A percentile compares a stretch with the other conserved stretches of the same genome.
phyloP scores from a whole-genome alignment of 2,329 filamentous ascomycete genomes.

The Chrysoporthe austroafricana region DNA sequence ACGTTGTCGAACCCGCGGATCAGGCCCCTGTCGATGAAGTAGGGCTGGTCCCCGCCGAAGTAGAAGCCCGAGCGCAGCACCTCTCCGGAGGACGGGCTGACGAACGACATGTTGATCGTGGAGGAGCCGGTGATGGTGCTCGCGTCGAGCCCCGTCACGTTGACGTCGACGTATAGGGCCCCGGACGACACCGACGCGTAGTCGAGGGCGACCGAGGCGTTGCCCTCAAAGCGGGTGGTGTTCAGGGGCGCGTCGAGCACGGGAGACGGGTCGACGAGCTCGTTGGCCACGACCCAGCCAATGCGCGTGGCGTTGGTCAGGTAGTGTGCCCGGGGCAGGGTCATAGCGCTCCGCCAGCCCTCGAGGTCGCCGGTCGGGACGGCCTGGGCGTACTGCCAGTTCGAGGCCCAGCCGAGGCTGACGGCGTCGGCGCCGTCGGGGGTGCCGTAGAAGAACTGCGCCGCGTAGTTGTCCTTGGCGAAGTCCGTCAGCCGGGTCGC shows the following conservation, averaged over 20 bases:
- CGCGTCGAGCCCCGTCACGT: slow-evolving; percentile 48
- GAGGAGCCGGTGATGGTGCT: slow-evolving; percentile 32
- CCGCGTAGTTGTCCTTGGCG: slow-evolving; percentile 59
- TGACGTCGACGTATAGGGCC: slow-evolving; percentile 58
- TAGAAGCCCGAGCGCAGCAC: slow-evolving; percentile 53
- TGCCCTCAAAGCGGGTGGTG: slow-evolving; percentile 48
- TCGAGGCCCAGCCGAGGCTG: slow-evolving; percentile 60
- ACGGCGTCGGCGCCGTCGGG: slow-evolving; percentile 45
- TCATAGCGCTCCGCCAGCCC: slow-evolving; percentile 57
- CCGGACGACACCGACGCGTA: slow-evolving; percentile 54
- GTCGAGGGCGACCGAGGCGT: slow-evolving; percentile 52
- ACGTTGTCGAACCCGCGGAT: slow-evolving; percentile 44
- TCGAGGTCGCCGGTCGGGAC: slow-evolving; percentile 58
- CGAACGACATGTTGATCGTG: slow-evolving; percentile 37
- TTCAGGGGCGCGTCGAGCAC: slow-evolving; percentile 51
- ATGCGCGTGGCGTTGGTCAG: slow-evolving; percentile 54
- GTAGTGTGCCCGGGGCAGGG: slow-evolving; percentile 54
- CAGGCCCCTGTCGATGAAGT: slow-evolving; percentile 55
- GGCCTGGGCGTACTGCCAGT: slow-evolving; percentile 61
- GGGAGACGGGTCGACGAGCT: slow-evolving; percentile 52
- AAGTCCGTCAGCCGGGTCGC: slow-evolving; percentile 49
- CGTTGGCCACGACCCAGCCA: slow-evolving; percentile 55
- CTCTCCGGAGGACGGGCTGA: slow-evolving; percentile 53
- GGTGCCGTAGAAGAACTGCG: slow-evolving; percentile 57
- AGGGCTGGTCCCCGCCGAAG: slow-evolving; percentile 51